phyloP scores from a whole-genome alignment of 805 yeast species.

The Metschnikowia santaceciliae region DNA sequence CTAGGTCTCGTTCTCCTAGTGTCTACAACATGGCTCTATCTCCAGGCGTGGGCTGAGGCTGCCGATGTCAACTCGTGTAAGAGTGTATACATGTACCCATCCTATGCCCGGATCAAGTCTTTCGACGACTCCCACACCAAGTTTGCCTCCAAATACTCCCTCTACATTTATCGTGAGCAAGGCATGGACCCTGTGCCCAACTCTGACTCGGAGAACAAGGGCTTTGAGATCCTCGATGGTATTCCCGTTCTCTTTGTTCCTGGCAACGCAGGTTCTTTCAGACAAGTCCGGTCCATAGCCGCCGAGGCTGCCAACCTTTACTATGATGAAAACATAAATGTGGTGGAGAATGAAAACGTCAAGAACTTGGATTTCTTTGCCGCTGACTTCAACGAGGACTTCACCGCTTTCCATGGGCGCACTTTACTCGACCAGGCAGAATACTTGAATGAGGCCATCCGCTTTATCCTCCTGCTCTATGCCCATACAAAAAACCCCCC shows the following conservation, averaged over 20 bases:
- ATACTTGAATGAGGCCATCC: constrained; percentile 82
- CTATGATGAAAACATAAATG: constrained; percentile 30
- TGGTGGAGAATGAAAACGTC: constrained; percentile 26
- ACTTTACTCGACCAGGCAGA: constrained; percentile 93
- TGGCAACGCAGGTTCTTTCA: constrained; percentile 94
- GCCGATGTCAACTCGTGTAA: constrained; percentile 49
- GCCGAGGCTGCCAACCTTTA: constrained; percentile 64
- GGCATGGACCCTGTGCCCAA: constrained; percentile 57
- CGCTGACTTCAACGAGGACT: constrained; percentile 93
- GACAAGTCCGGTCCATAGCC: constrained; percentile 90
- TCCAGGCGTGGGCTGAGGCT: constrained; percentile 17
- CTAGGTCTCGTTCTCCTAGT: constrained; percentile 11
- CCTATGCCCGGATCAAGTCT: constrained; percentile 69
- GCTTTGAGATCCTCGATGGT: constrained; percentile 47
- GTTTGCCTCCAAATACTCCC: constrained; percentile 77
- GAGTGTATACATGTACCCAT: constrained; percentile 75
- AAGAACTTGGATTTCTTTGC: constrained; percentile 76
- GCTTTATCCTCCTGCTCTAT: constrained; percentile 70
- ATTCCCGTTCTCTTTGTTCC: constrained; percentile 92
- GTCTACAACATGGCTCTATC: constrained; percentile 10
- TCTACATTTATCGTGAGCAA: constrained; percentile 84
- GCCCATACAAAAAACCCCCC: constrained; percentile 44
- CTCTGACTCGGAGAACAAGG: constrained; percentile 35
- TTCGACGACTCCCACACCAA: constrained; percentile 68
- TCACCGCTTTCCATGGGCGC: constrained; percentile 93